Percentiles rank a stretch among this genome's conserved stretches.
Conservation (phyloP, 805 yeast genomes). For the Myxozyma sirexii region DNA sequence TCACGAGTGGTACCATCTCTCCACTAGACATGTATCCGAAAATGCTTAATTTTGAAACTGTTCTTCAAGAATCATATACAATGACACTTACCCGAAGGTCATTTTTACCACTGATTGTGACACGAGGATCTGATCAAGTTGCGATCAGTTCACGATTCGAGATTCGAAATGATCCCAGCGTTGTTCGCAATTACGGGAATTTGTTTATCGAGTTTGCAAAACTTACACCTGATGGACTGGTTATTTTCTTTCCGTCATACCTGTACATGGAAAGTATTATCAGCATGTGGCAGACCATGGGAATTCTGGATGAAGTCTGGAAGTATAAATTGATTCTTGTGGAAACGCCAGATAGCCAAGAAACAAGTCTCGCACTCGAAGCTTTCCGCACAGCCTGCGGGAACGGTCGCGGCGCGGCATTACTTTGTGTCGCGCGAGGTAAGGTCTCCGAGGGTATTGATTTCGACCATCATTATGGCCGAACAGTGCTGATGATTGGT, state of each 20-base stretch:
- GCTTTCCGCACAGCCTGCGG: conserved; percentile 95
- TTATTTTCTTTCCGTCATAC: conserved; percentile 96
- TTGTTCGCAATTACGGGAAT: conserved; percentile 95
- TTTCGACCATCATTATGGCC: conserved; percentile 97
- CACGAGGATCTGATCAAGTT: conserved; percentile 98
- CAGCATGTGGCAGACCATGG: conserved; percentile 99
- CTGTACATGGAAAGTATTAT: conserved; percentile 97
- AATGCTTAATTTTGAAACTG: conserved; percentile 92
- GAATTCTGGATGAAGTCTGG: conserved; percentile 97
- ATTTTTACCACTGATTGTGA: conserved; percentile 91
- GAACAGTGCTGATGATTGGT: conserved; percentile 97
- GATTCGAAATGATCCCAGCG: conserved; percentile 96
- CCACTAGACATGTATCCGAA: conserved; percentile 99
- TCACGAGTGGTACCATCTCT: conserved; percentile 96
- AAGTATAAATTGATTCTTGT: conserved; percentile 91
- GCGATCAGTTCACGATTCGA: conserved; percentile 95
- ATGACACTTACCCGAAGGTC: conserved; percentile 94
- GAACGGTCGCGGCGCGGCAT: conserved; percentile 96
- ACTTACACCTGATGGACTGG: conserved; percentile 97
- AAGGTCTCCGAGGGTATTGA: conserved; percentile 98
- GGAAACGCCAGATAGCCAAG: conserved; percentile 99
- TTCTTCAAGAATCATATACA: conserved; percentile 89
- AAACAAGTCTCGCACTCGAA: conserved; percentile 91
- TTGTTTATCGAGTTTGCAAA: conserved; percentile 89
- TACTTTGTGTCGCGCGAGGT: conserved; percentile 97